phyloP scores from a whole-genome alignment of 1,284 basidiomycete genomes.

The Cryptococcus sp. region DNA sequence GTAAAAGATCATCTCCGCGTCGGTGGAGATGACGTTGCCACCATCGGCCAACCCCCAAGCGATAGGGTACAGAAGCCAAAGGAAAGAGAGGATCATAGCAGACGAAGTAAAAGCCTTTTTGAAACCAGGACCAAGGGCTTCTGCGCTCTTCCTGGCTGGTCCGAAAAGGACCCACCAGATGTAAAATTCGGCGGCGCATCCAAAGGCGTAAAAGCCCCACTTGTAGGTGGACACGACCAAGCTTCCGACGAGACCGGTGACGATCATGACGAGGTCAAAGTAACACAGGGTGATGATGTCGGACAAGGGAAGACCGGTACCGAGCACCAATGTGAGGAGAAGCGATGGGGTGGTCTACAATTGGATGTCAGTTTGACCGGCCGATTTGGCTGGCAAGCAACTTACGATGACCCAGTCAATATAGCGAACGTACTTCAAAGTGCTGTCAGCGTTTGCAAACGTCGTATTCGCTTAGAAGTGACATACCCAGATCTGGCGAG shows the following conservation, averaged over 20 bases:
- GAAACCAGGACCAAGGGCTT: slow-evolving; percentile 43
- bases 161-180: slow-evolving; percentile 56
- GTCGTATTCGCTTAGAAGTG: slow-evolving; percentile 3
- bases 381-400: neutral
- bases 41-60: slow-evolving; percentile 55
- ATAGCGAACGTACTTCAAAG: slow-evolving; percentile 52
- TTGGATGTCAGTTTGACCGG: slow-evolving; percentile 21
- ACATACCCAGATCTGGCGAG: slow-evolving; percentile 59
- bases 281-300: slow-evolving; percentile 61
- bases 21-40: slow-evolving; percentile 50
- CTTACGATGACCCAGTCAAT: slow-evolving; percentile 59
- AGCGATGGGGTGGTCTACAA: slow-evolving; percentile 59
- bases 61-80: slow-evolving; percentile 60
- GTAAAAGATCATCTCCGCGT: slow-evolving; percentile 59
- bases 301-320: slow-evolving; percentile 60
- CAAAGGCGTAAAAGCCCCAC: slow-evolving; percentile 58
- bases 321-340: slow-evolving; percentile 59
- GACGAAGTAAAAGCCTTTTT: slow-evolving; percentile 54
- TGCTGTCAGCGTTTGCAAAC: slow-evolving; percentile 25
- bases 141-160: slow-evolving; percentile 40
- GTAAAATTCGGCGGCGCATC: slow-evolving; percentile 57
- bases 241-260: slow-evolving; percentile 60
- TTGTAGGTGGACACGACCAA: slow-evolving; percentile 61
- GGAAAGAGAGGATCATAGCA: slow-evolving; percentile 56
- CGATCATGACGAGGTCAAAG: slow-evolving; percentile 59